A percentile compares a stretch with the other conserved stretches of the same genome.
phyloP scores from a whole-genome alignment of 306 rosid species.

The Pyrus bretschneideri region DNA sequence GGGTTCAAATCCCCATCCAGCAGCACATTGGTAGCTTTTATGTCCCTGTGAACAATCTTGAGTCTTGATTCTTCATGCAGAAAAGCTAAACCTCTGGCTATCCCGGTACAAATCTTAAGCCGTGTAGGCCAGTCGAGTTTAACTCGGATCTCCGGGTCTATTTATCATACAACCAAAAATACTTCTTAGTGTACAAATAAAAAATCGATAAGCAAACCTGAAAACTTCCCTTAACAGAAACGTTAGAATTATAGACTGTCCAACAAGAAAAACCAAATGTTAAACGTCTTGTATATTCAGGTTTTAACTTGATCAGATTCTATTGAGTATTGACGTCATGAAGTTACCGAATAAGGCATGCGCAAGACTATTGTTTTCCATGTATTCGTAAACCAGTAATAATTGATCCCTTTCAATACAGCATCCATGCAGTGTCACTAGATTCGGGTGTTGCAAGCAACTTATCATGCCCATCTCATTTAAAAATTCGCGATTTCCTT shows the following conservation, averaged over 20 bases:
- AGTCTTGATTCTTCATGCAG: conserved; percentile 58
- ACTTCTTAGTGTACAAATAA: not conserved
- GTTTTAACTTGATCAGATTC: not conserved
- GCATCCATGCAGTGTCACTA: conserved; percentile 58
- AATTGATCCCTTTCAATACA: conserved; percentile 57
- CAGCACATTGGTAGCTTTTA: conserved; percentile 60
- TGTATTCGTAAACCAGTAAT: conserved; percentile 55
- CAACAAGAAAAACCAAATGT: not conserved
- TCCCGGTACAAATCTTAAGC: conserved; percentile 45
- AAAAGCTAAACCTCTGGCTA: conserved; percentile 59
- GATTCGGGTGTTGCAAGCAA: conserved; percentile 62
- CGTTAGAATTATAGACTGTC: not conserved
- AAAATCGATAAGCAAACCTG: not conserved
- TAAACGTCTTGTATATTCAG: not conserved
- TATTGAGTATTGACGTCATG: not conserved
- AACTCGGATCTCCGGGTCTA: conserved; percentile 23
- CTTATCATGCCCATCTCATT: conserved; percentile 66
- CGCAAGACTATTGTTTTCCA: conserved; percentile 67
- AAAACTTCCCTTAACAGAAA: not conserved
- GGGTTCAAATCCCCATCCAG: conserved; percentile 46
- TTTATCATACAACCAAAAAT: not conserved
- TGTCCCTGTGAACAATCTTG: conserved; percentile 61
- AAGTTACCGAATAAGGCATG: conserved; percentile 43
- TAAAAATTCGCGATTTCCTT: conserved; percentile 63
- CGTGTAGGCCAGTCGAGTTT: conserved; percentile 47